Evolutionary conservation across 257 asterid species (phyloP).

Genomic region (Salvia hispanica): DNA sequence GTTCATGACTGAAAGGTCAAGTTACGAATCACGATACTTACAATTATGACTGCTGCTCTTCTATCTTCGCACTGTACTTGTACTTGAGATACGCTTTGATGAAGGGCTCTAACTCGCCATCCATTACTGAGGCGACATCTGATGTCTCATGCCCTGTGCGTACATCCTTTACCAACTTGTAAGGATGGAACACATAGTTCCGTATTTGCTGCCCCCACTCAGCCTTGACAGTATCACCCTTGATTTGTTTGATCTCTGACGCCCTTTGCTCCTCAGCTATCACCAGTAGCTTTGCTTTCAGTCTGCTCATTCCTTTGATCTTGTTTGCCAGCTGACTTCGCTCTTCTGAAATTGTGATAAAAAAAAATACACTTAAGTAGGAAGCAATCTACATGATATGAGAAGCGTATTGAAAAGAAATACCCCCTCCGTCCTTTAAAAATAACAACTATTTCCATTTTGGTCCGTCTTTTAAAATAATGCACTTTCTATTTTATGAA

Average conservation of each 20-base stretch:
- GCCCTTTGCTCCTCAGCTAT: constrained; percentile 95
- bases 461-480: too few species aligned
- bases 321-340: constrained; percentile 85
- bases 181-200: constrained; percentile 92
- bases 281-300: constrained; percentile 83
- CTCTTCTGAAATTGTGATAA: constrained; percentile 53
- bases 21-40: background rate
- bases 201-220: constrained; percentile 99
- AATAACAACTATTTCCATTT: too few species aligned
- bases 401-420: background rate
- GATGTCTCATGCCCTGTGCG: constrained; percentile 82
- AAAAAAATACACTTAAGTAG: constrained; percentile 5
- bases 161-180: constrained; percentile 91
- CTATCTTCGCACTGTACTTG: constrained; percentile 58
- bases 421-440: too few species aligned
- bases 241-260: constrained; percentile 89
- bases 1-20: background rate
- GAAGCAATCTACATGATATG: background rate
- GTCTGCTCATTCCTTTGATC: constrained; percentile 83
- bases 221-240: constrained; percentile 89
- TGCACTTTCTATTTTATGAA: too few species aligned
- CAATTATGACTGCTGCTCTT: constrained; percentile 22
- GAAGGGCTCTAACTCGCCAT: constrained; percentile 91
- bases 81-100: constrained; percentile 80
- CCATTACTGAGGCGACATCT: constrained; percentile 86